Percentiles rank a stretch among this genome's conserved stretches.
phyloP scores from a whole-genome alignment of 495 filamentous ascomycete genomes.

The Aspergillus indologenus region DNA sequence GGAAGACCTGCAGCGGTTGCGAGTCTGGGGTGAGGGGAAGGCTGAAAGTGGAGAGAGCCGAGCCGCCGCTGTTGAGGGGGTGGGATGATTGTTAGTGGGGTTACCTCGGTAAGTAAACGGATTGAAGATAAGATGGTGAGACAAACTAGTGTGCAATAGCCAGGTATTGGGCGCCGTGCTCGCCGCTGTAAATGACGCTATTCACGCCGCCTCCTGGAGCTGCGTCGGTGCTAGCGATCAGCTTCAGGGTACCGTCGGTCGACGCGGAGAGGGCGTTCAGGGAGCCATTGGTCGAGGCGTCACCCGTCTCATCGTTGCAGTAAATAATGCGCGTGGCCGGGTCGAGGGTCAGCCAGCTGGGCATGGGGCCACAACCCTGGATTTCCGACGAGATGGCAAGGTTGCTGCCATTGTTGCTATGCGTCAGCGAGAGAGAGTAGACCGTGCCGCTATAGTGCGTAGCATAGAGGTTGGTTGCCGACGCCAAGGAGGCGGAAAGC shows the following conservation, averaged over 20 bases:
- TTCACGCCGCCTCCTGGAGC: constrained; percentile 39
- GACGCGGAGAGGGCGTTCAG: constrained; percentile 25
- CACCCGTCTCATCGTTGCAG: constrained; percentile 54
- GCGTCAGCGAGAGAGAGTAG: constrained; percentile 50
- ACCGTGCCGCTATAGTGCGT: constrained; percentile 59
- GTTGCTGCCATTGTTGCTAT: constrained; percentile 19
- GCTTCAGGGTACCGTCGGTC: constrained; percentile 25
- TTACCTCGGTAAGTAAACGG: no score
- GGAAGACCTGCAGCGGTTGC: constrained; percentile 43
- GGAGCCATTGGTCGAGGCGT: constrained; percentile 27
- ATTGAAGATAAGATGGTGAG: background rate
- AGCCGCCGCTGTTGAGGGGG: constrained; percentile 24
- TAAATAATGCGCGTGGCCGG: constrained; percentile 48
- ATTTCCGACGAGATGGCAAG: constrained; percentile 36
- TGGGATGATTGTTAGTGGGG: constrained; percentile 2
- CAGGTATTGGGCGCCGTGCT: constrained; percentile 30
- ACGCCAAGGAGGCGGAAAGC: background rate
- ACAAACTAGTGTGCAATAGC: constrained; percentile 49
- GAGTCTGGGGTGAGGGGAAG: constrained; percentile 27
- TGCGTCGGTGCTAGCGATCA: constrained; percentile 24
- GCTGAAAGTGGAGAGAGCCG: constrained; percentile 36
- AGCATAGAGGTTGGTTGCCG: constrained; percentile 46
- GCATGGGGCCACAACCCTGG: constrained; percentile 45
- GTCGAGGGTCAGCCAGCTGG: constrained; percentile 63
- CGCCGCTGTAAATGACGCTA: constrained; percentile 35